phyloP scores from a whole-genome alignment of 139 green algal genomes.

The Chlorella sorokiniana region DNA sequence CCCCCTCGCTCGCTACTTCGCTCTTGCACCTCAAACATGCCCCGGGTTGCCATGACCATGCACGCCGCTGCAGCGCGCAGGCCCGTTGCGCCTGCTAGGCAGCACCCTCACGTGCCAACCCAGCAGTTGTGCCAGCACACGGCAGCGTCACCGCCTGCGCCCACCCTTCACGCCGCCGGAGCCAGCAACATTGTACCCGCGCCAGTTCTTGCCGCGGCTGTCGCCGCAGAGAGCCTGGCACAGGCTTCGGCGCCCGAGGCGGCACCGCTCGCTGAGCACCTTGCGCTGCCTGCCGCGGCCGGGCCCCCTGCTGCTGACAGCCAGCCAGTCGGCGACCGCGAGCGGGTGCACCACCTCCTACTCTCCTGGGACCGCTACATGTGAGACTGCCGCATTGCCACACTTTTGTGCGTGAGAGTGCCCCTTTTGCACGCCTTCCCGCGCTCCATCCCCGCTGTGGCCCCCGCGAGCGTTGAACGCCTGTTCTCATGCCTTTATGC shows the following conservation, averaged over 20 bases:
- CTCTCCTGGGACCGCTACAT: slow-evolving; percentile 4
- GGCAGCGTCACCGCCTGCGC: background rate
- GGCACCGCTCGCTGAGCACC: background rate
- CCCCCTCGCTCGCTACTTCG: too few species aligned
- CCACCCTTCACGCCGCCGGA: background rate
- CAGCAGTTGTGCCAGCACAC: background rate
- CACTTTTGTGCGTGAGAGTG: background rate
- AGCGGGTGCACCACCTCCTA: background rate
- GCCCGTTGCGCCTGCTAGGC: background rate
- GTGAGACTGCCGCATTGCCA: background rate
- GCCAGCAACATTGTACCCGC: background rate
- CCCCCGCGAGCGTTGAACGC: too few species aligned
- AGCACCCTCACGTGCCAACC: background rate
- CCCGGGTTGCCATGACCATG: background rate
- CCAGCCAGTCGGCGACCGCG: background rate
- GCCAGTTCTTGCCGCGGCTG: background rate
- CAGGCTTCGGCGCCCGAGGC: background rate
- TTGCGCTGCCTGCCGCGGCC: too few species aligned
- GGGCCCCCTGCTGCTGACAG: too few species aligned
- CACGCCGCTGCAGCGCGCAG: background rate
- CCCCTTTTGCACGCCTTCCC: too few species aligned
- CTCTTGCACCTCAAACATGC: too few species aligned
- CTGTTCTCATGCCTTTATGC: too few species aligned
- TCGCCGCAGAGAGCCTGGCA: background rate
- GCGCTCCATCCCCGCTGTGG: too few species aligned